phyloP scores from a whole-genome alignment of 352 stramenopile genomes.

The Globisporangium takayamanum region DNA sequence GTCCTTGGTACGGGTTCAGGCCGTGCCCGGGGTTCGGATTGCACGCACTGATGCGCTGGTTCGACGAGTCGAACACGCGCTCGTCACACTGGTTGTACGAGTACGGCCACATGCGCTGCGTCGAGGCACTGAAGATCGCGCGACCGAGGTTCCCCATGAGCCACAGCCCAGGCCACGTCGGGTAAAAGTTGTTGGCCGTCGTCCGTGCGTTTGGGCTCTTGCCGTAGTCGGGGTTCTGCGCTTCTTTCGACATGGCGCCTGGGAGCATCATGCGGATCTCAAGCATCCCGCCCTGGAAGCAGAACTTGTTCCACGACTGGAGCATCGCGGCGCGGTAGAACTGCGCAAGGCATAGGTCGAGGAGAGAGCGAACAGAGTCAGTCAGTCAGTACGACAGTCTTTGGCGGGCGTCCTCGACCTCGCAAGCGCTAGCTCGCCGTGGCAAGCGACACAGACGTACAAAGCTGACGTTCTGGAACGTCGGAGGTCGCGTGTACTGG shows the following conservation, averaged over 20 bases:
- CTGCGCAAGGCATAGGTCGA: constrained; percentile 2
- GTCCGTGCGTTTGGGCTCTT: constrained; percentile 66
- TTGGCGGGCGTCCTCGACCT: not conserved
- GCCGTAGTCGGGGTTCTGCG: constrained; percentile 47
- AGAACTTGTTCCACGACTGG: constrained; percentile 94
- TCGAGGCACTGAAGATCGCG: constrained; percentile 91
- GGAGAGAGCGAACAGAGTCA: not conserved
- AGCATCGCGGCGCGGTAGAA: constrained; percentile 71
- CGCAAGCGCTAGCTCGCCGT: not conserved
- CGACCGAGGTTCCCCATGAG: constrained; percentile 93
- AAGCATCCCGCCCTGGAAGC: constrained; percentile 91
- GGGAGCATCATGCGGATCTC: constrained; percentile 90
- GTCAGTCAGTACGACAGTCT: not conserved
- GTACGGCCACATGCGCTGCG: constrained; percentile 94
- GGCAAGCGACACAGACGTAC: constrained; percentile 13
- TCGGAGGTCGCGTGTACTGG: constrained; percentile 45
- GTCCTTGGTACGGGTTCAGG: constrained; percentile 82
- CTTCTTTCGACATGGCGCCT: constrained; percentile 60
- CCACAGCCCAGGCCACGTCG: constrained; percentile 93
- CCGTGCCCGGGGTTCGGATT: constrained; percentile 88
- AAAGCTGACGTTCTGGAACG: constrained; percentile 43
- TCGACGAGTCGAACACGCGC: constrained; percentile 69
- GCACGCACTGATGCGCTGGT: constrained; percentile 86
- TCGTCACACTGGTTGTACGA: constrained; percentile 91
- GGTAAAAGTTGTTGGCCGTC: constrained; percentile 36